A percentile compares a stretch with the other conserved stretches of the same genome.
phyloP scores from a whole-genome alignment of 2,329 filamentous ascomycete genomes.

The Herpotrichia juniperi region DNA sequence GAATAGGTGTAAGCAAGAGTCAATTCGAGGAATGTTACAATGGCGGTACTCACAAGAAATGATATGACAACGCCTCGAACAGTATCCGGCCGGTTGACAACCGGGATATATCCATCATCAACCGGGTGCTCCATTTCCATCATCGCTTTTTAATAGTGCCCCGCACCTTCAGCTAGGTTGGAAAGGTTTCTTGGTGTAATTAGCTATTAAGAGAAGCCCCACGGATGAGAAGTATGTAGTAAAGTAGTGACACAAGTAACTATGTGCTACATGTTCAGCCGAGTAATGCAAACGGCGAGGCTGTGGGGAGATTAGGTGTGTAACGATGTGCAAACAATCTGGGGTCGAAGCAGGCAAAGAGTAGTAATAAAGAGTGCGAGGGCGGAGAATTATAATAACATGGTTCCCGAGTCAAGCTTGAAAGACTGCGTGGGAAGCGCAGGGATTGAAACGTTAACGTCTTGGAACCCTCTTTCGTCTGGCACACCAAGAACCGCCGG shows the following conservation, averaged over 20 bases:
- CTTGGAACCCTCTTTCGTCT: neutral
- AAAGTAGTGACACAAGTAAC: neutral
- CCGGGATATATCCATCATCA: conserved; percentile 34
- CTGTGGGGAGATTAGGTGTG: neutral
- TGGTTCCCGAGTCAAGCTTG: neutral
- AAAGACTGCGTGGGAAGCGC: neutral
- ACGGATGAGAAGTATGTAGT: neutral
- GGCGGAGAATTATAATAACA: conserved; percentile 5
- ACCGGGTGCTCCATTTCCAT: conserved; percentile 14
- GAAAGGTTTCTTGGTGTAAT: neutral
- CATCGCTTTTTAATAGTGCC: neutral
- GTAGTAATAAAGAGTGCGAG: neutral
- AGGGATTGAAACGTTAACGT: conserved; percentile 3
- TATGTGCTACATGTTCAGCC: conserved; percentile 1
- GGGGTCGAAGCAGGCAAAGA: neutral
- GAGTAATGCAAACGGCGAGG: neutral
- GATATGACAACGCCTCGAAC: conserved; percentile 32
- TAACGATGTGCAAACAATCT: neutral
- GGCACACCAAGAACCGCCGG: neutral
- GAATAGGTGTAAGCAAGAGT: conserved; percentile 6
- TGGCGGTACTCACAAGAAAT: conserved; percentile 32
- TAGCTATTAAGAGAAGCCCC: neutral
- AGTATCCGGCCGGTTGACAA: conserved; percentile 36
- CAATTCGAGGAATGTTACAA: neutral
- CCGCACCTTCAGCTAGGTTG: conserved; percentile 12